Evolutionary conservation across 2,329 filamentous ascomycete genomes (phyloP).

Genomic region (Cladosporium cucumerinum): DNA sequence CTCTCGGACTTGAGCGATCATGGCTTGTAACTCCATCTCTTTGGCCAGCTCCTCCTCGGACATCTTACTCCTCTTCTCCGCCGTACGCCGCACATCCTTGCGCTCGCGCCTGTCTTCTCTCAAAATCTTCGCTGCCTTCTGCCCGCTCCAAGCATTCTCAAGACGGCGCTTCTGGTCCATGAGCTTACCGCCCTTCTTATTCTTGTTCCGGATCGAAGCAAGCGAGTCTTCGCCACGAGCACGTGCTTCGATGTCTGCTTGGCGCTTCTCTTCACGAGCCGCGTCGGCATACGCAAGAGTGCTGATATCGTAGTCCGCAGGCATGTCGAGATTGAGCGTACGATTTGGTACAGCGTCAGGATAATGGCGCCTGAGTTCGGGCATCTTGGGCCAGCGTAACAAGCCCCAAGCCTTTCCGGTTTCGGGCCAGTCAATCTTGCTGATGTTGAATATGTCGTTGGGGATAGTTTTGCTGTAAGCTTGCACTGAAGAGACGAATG

Average conservation of each 20-base stretch:
- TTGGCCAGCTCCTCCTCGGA: conserved; percentile 22
- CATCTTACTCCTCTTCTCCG: conserved; percentile 20
- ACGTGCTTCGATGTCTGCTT: conserved; percentile 33
- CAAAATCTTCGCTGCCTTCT: conserved; percentile 20
- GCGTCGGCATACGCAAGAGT: conserved; percentile 45
- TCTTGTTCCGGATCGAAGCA: conserved; percentile 9
- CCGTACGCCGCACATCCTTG: conserved; percentile 17
- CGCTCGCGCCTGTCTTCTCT: conserved; percentile 17
- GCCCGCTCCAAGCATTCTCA: conserved; percentile 36
- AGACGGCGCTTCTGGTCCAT: conserved; percentile 30
- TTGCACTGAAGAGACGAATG: conserved; percentile 89
- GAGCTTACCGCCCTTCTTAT: conserved; percentile 31
- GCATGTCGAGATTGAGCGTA: conserved; percentile 38
- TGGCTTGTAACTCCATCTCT: conserved; percentile 19
- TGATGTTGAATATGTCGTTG: conserved; percentile 80
- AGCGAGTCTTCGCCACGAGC: conserved; percentile 26
- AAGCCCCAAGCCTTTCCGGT: conserved; percentile 82
- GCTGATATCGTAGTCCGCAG: conserved; percentile 36
- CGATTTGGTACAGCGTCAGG: conserved; percentile 38
- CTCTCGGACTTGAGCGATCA: conserved; percentile 16
- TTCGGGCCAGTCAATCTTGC: conserved; percentile 80
- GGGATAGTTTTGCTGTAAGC: conserved; percentile 90
- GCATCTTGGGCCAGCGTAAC: conserved; percentile 86
- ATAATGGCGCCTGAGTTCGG: conserved; percentile 59
- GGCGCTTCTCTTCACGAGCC: conserved; percentile 41